Base-by-base conservation (phyloP, 179 eudicot genomes). In the Carnegiea gigantea region DNA sequence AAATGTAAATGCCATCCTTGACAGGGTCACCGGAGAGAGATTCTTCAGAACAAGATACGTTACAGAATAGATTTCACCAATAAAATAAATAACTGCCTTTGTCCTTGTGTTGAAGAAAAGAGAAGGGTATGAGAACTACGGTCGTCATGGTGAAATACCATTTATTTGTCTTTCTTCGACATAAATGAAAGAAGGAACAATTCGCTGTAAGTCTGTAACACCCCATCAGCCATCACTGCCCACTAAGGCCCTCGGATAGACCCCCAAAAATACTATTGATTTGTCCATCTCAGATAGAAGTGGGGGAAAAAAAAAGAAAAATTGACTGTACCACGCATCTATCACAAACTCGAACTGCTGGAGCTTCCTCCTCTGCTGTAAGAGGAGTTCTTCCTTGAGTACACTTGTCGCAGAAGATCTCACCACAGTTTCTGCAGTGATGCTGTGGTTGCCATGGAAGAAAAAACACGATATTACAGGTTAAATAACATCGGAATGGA, bases 381-480 rank as follows among this genome's bases (percentile, higher is more conserved):
- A 96, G 97, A 70, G 97, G 91, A 70, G 91, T 93, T 89, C 99
- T 91, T 30, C 98, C 99, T 87, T 96, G 98, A 62, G 99, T 96
- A 80, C 99, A 96, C 84, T 92, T 96, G 89, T 96, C 99, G 73
- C 99, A 96, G 83, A 91, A 95, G 26, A 96, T 93, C 79, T 95
- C 99, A 75, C 98, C 99, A 86, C 99, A 96, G 83, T 93, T 96
- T 79, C 98, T 90, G 85, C 99, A 96, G 88, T 96, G 99, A 85
- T 96, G 99, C 99, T 96, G 91, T 77, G 76, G 82, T 49, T 6
- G 70, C 72, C 81, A 82, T 78, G 54, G 60, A 38, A 76, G 57
- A 75, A 67, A 78, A 12, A 51, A 23, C 40, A 75, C 38, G 38
- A 53, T 73, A 79, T 36, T 10, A 70, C 43, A 59, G 64, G 75